These are phyloP conservation scores for Myotisia sp. DNA, from an alignment of 2,329 filamentous ascomycete species.

Conservation along the genomic window DNA sequence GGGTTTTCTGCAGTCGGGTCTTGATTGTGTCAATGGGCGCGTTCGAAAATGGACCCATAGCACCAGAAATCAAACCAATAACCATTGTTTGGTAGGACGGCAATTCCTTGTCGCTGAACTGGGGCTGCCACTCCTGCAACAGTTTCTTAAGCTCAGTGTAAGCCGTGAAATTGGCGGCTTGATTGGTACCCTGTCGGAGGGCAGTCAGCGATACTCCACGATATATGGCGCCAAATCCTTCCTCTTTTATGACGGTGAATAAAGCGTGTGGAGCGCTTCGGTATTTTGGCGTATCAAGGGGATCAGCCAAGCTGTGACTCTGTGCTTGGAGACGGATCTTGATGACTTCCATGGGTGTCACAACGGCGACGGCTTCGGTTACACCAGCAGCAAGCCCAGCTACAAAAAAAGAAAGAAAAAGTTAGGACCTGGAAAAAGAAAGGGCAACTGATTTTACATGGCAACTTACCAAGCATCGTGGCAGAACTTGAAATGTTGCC, in stretches of 20 bases:
- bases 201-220: slow-evolving; percentile 88
- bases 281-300: slow-evolving; percentile 91
- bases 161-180: slow-evolving; percentile 97
- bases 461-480: slow-evolving; percentile 50
- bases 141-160: slow-evolving; percentile 84
- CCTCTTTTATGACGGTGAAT: slow-evolving; percentile 84
- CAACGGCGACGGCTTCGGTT: slow-evolving; percentile 89
- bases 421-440: not conserved
- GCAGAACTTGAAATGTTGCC: slow-evolving; percentile 54
- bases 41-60: slow-evolving; percentile 91
- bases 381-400: slow-evolving; percentile 85
- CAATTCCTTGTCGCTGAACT: slow-evolving; percentile 50
- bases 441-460: too few relatives aligned
- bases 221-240: slow-evolving; percentile 76
- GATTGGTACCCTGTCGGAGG: slow-evolving; percentile 86
- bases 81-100: slow-evolving; percentile 81
- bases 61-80: slow-evolving; percentile 81
- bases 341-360: slow-evolving; percentile 97
- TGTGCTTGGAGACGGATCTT: slow-evolving; percentile 98
- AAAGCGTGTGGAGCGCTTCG: slow-evolving; percentile 72
- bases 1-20: slow-evolving; percentile 83
- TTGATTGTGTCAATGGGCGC: slow-evolving; percentile 99
- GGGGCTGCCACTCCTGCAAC: slow-evolving; percentile 58
- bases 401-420: slow-evolving; percentile 17
- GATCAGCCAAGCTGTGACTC: slow-evolving; percentile 95